A percentile compares a stretch with the other conserved stretches of the same genome.
Evolutionary conservation across 805 yeast species (phyloP).

Genomic region (Hanseniaspora thailandica): DNA sequence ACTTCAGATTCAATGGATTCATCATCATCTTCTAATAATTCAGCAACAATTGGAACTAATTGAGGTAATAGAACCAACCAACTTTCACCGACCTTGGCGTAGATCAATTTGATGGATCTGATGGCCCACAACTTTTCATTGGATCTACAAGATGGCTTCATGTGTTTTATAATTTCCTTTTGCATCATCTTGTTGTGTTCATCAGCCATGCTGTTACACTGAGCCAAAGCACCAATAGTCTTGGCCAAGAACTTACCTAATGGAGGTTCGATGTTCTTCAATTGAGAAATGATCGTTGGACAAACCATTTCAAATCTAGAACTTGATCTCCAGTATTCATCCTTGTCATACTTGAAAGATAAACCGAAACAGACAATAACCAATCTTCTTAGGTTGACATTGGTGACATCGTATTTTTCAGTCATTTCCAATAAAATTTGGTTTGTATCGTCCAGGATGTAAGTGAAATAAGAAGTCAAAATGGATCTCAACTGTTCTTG

Average conservation of each 20-base stretch:
- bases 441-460: conserved; percentile 64
- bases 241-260: conserved; percentile 75
- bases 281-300: conserved; percentile 51
- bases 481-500: conserved; percentile 78
- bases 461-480: conserved; percentile 78
- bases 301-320: conserved; percentile 69
- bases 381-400: conserved; percentile 56
- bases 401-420: conserved; percentile 17
- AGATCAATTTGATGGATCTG: conserved; percentile 63
- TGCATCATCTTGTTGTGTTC: conserved; percentile 68
- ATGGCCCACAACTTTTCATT: conserved; percentile 70
- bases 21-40: conserved; percentile 87
- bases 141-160: conserved; percentile 49
- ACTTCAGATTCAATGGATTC: conserved; percentile 88
- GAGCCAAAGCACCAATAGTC: conserved; percentile 65
- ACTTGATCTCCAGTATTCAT: conserved; percentile 87
- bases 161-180: conserved; percentile 48
- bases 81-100: conserved; percentile 85
- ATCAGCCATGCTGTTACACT: conserved; percentile 52
- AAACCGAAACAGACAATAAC: conserved; percentile 60
- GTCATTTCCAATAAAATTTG: conserved; percentile 42
- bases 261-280: conserved; percentile 53
- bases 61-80: conserved; percentile 90
- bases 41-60: conserved; percentile 90
- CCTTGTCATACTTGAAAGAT: conserved; percentile 80